Percentiles rank a stretch among this genome's conserved stretches.
These are phyloP conservation scores for Sphagnum fallax DNA, from an alignment of 228 moss, liverwort and hornwort species.

Conservation along the genomic window DNA sequence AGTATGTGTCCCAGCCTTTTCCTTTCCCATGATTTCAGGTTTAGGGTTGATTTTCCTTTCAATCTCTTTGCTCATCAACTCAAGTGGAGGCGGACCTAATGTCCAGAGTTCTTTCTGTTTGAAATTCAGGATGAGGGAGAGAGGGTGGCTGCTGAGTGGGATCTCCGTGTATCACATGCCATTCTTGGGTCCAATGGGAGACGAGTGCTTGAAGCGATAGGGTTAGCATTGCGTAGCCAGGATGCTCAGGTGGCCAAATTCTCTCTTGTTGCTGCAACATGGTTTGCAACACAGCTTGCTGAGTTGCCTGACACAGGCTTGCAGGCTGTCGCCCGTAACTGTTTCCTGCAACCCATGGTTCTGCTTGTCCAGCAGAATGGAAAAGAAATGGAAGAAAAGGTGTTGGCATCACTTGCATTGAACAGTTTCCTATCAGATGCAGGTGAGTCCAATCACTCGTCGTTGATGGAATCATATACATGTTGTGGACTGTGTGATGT, in stretches of 20 bases:
- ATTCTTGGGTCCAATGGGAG: constrained; percentile 22
- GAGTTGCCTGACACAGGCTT: constrained; percentile 37
- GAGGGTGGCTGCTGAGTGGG: constrained; percentile 28
- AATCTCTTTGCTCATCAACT: too few species aligned
- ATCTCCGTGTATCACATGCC: constrained; percentile 26
- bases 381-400: constrained; percentile 21
- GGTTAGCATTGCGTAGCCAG: constrained; percentile 28
- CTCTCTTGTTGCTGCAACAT: constrained; percentile 26
- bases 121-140: constrained; percentile 25
- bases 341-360: constrained; percentile 26
- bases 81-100: too few species aligned
- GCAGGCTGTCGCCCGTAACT: constrained; percentile 24
- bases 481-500: background rate
- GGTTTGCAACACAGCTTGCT: constrained; percentile 22
- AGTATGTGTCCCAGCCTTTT: background rate
- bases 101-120: too few species aligned
- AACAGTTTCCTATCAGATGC: constrained; percentile 30
- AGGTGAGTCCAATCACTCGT: constrained; percentile 9
- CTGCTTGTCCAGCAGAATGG: constrained; percentile 26
- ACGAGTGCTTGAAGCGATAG: constrained; percentile 27
- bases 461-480: background rate
- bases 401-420: constrained; percentile 29
- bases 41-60: too few species aligned
- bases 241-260: constrained; percentile 23
- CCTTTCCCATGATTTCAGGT: background rate